Percentiles rank a stretch among this genome's conserved stretches.
Conservation (phyloP, 2,329 filamentous ascomycete genomes). For the Scytalidium sp. region DNA sequence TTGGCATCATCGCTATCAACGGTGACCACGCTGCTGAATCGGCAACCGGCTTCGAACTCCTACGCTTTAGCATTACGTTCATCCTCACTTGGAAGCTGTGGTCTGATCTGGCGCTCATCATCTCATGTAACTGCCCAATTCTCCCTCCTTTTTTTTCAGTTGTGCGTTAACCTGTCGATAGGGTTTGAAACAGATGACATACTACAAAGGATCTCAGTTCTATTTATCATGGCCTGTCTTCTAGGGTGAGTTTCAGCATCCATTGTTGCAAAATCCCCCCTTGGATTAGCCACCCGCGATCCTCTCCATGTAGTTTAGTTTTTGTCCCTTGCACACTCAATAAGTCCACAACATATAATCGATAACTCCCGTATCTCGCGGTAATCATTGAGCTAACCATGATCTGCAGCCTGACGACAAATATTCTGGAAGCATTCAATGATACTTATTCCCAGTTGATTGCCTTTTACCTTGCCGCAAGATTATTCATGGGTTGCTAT, state of each 20-base stretch:
- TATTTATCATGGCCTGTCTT: constrained; percentile 60
- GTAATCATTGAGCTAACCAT: constrained; percentile 6
- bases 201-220: constrained; percentile 52
- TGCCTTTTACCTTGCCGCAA: constrained; percentile 57
- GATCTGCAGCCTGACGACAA: constrained; percentile 50
- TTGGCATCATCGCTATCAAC: constrained; percentile 56
- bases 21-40: constrained; percentile 58
- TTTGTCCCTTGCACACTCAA: too few species aligned
- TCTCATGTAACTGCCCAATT: constrained; percentile 32
- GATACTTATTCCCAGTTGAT: constrained; percentile 57
- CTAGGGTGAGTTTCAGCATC: constrained; percentile 41
- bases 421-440: constrained; percentile 55
- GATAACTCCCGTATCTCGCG: too few species aligned
- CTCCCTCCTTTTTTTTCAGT: background rate
- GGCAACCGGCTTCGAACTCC: constrained; percentile 50
- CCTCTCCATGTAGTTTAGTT: too few species aligned
- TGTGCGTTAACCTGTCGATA: constrained; percentile 22
- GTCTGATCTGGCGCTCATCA: constrained; percentile 53
- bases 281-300: constrained; percentile 2
- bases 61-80: constrained; percentile 59
- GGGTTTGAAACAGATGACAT: constrained; percentile 63
- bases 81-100: constrained; percentile 60
- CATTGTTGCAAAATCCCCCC: background rate
- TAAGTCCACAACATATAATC: too few species aligned
- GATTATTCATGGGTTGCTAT: constrained; percentile 50